phyloP scores from a whole-genome alignment of 306 rosid genomes.

The Aeschynomene evenia region DNA sequence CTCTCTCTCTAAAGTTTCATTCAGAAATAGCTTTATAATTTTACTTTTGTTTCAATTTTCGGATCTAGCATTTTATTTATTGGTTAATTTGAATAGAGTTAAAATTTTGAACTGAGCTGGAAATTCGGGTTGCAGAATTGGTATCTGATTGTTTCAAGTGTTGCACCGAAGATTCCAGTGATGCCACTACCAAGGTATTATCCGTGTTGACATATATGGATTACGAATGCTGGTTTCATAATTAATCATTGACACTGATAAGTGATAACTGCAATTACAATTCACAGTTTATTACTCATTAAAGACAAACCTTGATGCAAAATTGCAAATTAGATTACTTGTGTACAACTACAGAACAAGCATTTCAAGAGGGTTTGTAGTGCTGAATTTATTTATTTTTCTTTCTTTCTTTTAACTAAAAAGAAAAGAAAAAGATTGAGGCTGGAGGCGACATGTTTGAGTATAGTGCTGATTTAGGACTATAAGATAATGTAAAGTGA shows the following conservation, averaged over 20 bases:
- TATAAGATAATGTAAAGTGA: constrained; percentile 17
- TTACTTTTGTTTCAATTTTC: background rate
- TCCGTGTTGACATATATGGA: background rate
- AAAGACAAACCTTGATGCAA: constrained; percentile 3
- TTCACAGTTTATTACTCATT: background rate
- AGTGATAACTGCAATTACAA: background rate
- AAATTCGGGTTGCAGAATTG: constrained; percentile 57
- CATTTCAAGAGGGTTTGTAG: background rate
- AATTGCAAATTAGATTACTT: background rate
- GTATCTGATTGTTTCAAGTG: constrained; percentile 78
- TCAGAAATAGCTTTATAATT: no score
- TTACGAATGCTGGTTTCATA: background rate
- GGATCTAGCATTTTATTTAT: background rate
- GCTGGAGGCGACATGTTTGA: background rate
- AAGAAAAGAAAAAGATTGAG: background rate
- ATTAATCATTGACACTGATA: background rate
- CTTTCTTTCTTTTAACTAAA: no score
- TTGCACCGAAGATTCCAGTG: constrained; percentile 82
- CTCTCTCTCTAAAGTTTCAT: background rate
- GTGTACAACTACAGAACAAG: background rate
- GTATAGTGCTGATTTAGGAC: no score
- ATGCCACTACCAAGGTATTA: constrained; percentile 73
- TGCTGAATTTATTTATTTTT: no score
- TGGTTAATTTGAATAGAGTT: constrained; percentile 6
- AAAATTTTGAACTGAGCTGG: constrained; percentile 3